Conservation (phyloP, 192 early-diverging fungal genomes). For the Glomus cerebriforme region DNA sequence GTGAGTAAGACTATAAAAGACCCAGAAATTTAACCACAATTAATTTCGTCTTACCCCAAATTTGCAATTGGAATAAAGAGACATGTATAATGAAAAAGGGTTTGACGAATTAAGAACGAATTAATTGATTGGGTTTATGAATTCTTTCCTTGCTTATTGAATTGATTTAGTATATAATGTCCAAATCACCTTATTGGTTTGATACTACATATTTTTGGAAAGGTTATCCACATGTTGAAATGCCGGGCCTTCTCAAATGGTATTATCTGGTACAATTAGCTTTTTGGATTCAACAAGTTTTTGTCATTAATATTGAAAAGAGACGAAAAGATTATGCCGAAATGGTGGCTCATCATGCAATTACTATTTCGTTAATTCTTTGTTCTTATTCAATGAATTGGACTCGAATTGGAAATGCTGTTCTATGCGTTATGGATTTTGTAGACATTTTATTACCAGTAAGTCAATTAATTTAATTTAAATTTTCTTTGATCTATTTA, state of each 20-base stretch:
- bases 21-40: no score
- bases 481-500: neutral
- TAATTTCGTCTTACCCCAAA: neutral
- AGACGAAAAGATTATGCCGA: constrained; percentile 71
- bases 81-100: no score
- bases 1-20: constrained; percentile 46
- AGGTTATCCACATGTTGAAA: constrained; percentile 66
- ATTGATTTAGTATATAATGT: constrained; percentile 60
- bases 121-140: neutral
- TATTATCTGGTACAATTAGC: constrained; percentile 77
- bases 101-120: no score
- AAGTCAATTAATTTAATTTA: constrained; percentile 29
- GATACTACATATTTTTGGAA: constrained; percentile 70
- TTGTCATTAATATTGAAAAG: constrained; percentile 73
- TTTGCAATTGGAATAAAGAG: neutral
- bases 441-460: constrained; percentile 77
- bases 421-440: constrained; percentile 77
- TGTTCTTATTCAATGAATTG: constrained; percentile 69
- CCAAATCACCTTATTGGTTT: constrained; percentile 69
- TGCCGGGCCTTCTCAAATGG: constrained; percentile 59
- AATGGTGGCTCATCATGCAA: constrained; percentile 76
- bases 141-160: neutral
- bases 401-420: constrained; percentile 78
- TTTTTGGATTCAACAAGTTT: constrained; percentile 82
- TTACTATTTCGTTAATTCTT: constrained; percentile 69